Conservation (phyloP, 768 basidiomycete species). For the Mycena galopus region DNA sequence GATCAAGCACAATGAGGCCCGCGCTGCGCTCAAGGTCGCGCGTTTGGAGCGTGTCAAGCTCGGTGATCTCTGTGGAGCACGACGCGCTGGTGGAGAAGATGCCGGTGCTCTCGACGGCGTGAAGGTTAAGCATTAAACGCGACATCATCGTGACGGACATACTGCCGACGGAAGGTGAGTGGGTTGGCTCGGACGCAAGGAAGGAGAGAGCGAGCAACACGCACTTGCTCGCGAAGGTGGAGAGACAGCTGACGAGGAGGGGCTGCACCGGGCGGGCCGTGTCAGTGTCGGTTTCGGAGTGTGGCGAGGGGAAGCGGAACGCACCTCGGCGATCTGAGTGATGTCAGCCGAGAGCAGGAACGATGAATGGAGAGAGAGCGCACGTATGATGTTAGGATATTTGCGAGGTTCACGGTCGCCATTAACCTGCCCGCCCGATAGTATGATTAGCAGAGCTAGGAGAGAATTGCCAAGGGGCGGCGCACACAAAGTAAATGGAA, state of each 20-base stretch:
- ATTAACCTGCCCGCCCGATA: constrained; percentile 5
- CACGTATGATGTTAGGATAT: constrained; percentile 28
- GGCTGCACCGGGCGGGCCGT: constrained; percentile 2
- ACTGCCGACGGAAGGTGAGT: background rate
- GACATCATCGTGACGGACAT: constrained; percentile 50
- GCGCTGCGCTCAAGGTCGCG: constrained; percentile 18
- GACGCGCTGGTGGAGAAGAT: constrained; percentile 18
- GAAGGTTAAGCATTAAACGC: constrained; percentile 54
- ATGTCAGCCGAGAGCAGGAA: background rate
- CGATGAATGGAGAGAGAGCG: background rate
- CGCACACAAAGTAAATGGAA: constrained; percentile 27
- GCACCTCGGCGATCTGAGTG: constrained; percentile 16
- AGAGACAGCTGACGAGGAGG: constrained; percentile 21
- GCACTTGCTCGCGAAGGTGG: constrained; percentile 27
- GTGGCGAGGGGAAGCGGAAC: background rate
- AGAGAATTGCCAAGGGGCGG: background rate
- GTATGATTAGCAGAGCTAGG: background rate
- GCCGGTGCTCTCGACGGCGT: constrained; percentile 31
- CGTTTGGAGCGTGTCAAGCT: constrained; percentile 27
- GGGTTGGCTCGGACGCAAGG: background rate
- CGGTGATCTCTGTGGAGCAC: background rate
- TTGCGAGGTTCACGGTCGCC: constrained; percentile 40
- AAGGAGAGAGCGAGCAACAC: background rate
- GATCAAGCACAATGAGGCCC: background rate
- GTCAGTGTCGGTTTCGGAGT: background rate